These are phyloP conservation scores for Globisporangium mamillatum DNA, from an alignment of 352 stramenopile species.

Conservation along the genomic window DNA sequence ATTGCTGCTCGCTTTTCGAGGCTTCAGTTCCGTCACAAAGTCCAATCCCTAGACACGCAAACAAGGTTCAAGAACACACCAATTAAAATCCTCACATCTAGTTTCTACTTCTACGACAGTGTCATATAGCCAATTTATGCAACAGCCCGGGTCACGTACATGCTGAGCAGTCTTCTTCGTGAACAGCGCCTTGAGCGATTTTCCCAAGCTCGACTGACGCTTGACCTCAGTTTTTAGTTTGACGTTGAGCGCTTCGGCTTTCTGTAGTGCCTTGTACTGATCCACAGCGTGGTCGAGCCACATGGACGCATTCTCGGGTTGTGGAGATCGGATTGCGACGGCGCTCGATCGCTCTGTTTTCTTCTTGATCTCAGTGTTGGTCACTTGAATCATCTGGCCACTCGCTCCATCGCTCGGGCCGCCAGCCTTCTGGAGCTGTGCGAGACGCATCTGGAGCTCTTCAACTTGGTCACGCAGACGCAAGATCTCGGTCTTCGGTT, in stretches of 20 bases:
- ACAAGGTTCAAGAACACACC: neutral
- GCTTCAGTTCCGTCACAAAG: constrained; percentile 4
- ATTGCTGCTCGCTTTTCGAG: neutral
- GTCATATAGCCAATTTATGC: neutral
- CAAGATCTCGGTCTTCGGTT: constrained; percentile 14
- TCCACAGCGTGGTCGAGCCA: constrained; percentile 14
- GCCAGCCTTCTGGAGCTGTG: constrained; percentile 15
- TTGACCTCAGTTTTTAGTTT: constrained; percentile 13
- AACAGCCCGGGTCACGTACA: neutral
- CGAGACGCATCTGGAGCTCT: constrained; percentile 12
- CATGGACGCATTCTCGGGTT: constrained; percentile 6
- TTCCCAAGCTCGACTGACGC: constrained; percentile 10
- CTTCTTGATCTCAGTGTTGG: neutral
- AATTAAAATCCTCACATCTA: neutral
- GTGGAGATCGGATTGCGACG: neutral
- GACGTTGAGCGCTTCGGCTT: constrained; percentile 8
- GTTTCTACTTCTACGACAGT: neutral
- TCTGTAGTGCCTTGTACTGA: constrained; percentile 15
- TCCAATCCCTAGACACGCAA: constrained; percentile 1
- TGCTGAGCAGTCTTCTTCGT: constrained; percentile 16
- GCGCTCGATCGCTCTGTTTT: neutral
- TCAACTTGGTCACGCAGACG: constrained; percentile 14
- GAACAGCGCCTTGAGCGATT: constrained; percentile 12
- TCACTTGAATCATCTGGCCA: neutral
- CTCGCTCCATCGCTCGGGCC: neutral